Conservation (phyloP, 164 flowering plant species). For the Magnolia sinica region DNA sequence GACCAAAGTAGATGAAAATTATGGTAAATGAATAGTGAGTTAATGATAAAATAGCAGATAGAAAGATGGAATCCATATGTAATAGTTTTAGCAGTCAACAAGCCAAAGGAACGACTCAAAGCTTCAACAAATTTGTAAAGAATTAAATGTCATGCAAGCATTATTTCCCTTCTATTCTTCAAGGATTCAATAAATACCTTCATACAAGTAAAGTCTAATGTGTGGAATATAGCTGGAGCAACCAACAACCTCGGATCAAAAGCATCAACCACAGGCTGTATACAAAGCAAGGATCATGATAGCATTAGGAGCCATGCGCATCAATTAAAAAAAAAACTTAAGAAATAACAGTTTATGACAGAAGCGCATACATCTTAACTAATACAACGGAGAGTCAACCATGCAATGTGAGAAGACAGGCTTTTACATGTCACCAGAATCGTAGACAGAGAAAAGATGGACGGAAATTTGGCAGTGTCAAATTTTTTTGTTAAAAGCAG, state of each 20-base stretch:
- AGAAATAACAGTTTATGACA: not conserved
- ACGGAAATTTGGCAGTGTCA: not conserved
- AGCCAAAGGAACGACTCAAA: not conserved
- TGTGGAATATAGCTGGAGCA: conserved; percentile 71
- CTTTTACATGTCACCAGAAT: not conserved
- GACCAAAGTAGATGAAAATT: not conserved
- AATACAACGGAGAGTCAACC: not conserved
- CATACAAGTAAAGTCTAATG: conserved; percentile 60
- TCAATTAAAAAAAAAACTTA: too few relatives aligned
- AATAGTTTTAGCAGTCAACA: not conserved
- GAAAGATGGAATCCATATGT: not conserved
- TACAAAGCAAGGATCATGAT: not conserved
- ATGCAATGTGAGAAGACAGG: not conserved
- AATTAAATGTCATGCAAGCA: not conserved
- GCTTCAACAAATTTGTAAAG: not conserved
- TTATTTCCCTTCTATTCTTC: not conserved
- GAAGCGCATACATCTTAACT: not conserved
- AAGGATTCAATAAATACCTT: conserved; percentile 48
- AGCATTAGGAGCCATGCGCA: not conserved
- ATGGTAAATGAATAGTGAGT: not conserved
- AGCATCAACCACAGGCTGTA: conserved; percentile 98
- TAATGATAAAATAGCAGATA: not conserved
- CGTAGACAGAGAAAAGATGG: not conserved
- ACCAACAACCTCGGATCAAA: conserved; percentile 98
- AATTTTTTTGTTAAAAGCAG: too few relatives aligned